Percentiles rank a stretch among this genome's conserved stretches.
phyloP scores from a whole-genome alignment of 2,329 filamentous ascomycete genomes.

The Cordyceps javanica region DNA sequence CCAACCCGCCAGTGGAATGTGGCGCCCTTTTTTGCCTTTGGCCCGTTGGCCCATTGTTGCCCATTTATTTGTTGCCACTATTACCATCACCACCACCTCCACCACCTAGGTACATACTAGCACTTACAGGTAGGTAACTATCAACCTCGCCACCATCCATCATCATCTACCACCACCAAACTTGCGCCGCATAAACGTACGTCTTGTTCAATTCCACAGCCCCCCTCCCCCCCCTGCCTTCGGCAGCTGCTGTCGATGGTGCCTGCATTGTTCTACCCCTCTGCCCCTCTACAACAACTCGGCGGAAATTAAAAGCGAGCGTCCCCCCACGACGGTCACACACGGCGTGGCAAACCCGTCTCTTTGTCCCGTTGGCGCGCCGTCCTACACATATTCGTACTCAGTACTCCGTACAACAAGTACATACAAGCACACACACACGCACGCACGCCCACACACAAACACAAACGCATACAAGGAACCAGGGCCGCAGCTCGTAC shows the following conservation, averaged over 20 bases:
- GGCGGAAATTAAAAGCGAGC: neutral
- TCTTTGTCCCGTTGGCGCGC: too few species aligned
- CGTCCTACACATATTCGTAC: too few species aligned
- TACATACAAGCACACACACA: too few species aligned
- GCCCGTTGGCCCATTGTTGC: neutral
- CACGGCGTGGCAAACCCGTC: too few species aligned
- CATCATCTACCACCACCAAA: neutral
- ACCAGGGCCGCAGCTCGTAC: neutral
- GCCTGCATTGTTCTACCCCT: neutral
- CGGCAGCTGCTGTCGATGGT: neutral
- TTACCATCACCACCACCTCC: too few species aligned
- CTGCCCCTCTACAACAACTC: too few species aligned
- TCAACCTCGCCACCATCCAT: neutral
- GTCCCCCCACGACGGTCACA: too few species aligned
- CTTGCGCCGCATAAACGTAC: neutral
- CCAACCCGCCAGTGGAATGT: neutral
- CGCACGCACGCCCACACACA: neutral
- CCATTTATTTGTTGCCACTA: neutral
- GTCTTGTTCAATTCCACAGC: neutral
- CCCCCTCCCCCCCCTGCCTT: neutral
- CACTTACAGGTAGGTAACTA: too few species aligned
- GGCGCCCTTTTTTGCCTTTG: neutral
- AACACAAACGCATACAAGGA: too few species aligned
- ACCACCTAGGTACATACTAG: too few species aligned
- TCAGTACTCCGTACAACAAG: too few species aligned